Evolutionary conservation across 352 stramenopile species (phyloP), one percentile per base, ranked within the genome.

Genomic region (Hyaloperonospora brassicae): DNA sequence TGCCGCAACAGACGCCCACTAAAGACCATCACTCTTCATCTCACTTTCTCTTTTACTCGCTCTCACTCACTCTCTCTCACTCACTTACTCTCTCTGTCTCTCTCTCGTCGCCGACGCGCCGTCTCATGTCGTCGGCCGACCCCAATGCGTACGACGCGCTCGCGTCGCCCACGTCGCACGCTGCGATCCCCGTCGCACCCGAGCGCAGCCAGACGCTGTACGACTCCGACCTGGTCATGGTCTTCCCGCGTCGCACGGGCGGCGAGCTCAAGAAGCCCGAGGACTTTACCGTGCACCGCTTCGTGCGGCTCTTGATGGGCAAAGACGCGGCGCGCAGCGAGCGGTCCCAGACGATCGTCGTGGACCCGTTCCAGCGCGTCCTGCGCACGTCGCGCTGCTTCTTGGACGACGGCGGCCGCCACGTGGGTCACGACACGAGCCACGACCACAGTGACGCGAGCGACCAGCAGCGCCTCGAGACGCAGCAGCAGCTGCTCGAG

Each of bases 221-320:
- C 72, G 81, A 82, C 50, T 63, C 84, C 53, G 81, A 91, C 56
- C 62, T 92, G 45, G 81, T 92, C 50, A 80, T 92, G 76, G 80
- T 89, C 60, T 92, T 92, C 51, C 69, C 79, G 11, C 67, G 69
- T 4, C 79, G 78, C 40, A 57, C 81, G 23, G 77, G 76, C 36
- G 82, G 76, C 47, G 77, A 89, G 47, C 43, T 61, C 34, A 89
- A 89, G 63, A 71, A 86, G 40, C 69, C 75, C 14, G 64, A 83
- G 30, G 62, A 80, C 24, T 92, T 86, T 49, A 84, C 82, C 22
- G 27, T 82, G 43, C 52, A 65, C n/a, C 62, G 63, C 43, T 92
- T 87, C 44, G 73, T 89, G 36, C 50, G 72, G 25, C 64, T 88
- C n/a, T 57, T 92, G 41, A 71, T 78, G 49, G 82, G 82, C 54